These are phyloP conservation scores for Lasiosphaeria hispida DNA, from an alignment of 495 filamentous ascomycete genomes.

Conservation along the genomic window DNA sequence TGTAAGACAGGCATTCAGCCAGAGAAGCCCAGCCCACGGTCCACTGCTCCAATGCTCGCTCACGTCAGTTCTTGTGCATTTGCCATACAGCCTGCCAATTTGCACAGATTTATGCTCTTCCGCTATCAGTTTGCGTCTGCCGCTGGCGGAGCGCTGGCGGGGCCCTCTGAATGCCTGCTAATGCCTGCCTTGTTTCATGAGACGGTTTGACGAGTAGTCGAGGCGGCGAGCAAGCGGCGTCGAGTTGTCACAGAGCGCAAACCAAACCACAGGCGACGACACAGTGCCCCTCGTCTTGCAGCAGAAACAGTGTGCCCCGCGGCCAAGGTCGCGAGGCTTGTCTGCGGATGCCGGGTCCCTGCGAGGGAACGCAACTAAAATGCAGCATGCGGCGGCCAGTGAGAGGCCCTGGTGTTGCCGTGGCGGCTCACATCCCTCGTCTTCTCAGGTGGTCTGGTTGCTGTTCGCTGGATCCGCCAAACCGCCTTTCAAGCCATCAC, in stretches of 20 bases:
- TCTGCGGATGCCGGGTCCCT: slow-evolving; percentile 5
- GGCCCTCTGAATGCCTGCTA: too few species aligned
- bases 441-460: too few species aligned
- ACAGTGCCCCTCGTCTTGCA: not conserved
- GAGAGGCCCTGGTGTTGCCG: slow-evolving; percentile 1
- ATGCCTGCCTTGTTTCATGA: too few species aligned
- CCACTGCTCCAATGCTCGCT: not conserved
- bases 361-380: not conserved
- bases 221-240: too few species aligned
- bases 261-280: too few species aligned
- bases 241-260: too few species aligned
- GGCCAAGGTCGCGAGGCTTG: not conserved
- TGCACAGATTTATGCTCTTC: not conserved
- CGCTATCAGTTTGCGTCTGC: too few species aligned
- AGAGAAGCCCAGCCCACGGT: too few species aligned
- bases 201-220: too few species aligned
- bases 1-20: not conserved
- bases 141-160: too few species aligned
- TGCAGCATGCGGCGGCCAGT: slow-evolving; percentile 3
- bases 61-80: not conserved
- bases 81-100: not conserved
- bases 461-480: too few species aligned
- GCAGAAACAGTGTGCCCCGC: slow-evolving; percentile 1
- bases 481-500: too few species aligned
- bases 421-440: slow-evolving; percentile 7